A percentile compares a stretch with the other conserved stretches of the same genome.
Evolutionary conservation across 495 filamentous ascomycete species (phyloP).

Genomic region (Stereocaulon alpinum): DNA sequence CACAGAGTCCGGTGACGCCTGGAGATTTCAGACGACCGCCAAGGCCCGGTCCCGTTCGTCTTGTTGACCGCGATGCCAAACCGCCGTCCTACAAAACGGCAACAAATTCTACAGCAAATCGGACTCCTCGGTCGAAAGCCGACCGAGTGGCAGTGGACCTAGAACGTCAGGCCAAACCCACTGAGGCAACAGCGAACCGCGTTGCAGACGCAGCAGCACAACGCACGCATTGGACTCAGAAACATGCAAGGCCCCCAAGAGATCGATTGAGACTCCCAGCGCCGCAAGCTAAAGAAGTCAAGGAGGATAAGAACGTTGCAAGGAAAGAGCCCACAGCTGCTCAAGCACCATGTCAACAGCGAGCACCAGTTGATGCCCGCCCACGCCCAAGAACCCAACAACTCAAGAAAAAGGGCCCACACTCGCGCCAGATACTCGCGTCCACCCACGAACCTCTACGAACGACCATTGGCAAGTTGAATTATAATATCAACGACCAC

Average conservation of each 20-base stretch:
- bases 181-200: too few species aligned
- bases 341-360: too few species aligned
- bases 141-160: background rate
- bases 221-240: too few species aligned
- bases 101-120: too few species aligned
- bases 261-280: too few species aligned
- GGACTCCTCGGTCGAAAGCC: too few species aligned
- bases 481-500: background rate
- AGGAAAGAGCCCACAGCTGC: too few species aligned
- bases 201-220: too few species aligned
- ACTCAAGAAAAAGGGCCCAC: background rate
- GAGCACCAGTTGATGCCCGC: background rate
- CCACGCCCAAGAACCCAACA: background rate
- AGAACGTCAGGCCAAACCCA: background rate
- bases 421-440: background rate
- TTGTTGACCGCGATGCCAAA: background rate
- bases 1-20: too few species aligned
- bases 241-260: too few species aligned
- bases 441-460: background rate
- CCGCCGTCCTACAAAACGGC: background rate
- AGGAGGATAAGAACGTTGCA: too few species aligned
- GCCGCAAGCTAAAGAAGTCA: too few species aligned
- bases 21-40: background rate
- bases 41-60: background rate
- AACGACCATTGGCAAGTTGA: background rate